Evolutionary conservation across 163 green algal species (phyloP).

Genomic region (Chloromonas sp.): DNA sequence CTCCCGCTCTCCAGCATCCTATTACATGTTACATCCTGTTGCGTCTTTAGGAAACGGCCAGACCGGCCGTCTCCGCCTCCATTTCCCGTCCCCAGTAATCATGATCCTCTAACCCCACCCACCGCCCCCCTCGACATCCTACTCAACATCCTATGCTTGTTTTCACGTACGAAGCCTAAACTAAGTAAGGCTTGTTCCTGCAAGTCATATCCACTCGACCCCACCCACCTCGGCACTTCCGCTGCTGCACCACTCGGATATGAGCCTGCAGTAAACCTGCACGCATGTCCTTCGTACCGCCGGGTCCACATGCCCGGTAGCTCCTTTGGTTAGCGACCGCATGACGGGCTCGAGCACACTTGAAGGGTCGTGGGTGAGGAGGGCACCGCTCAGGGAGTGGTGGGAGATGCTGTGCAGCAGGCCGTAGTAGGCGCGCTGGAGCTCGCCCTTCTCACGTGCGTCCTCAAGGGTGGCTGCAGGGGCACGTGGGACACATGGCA

Average conservation of each 20-base stretch:
- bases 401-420: constrained; percentile 53
- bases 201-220: too few relatives aligned
- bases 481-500: neutral
- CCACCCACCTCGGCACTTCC: neutral
- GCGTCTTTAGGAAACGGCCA: too few relatives aligned
- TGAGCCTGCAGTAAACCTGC: constrained; percentile 39
- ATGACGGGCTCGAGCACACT: constrained; percentile 47
- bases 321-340: constrained; percentile 47
- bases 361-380: constrained; percentile 21
- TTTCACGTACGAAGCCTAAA: too few relatives aligned
- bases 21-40: too few relatives aligned
- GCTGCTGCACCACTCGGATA: constrained; percentile 29
- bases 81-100: too few relatives aligned
- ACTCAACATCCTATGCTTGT: too few relatives aligned
- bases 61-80: too few relatives aligned
- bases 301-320: constrained; percentile 55
- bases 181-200: too few relatives aligned
- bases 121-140: too few relatives aligned
- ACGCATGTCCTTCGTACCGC: constrained; percentile 50
- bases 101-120: too few relatives aligned
- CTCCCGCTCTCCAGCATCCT: too few relatives aligned
- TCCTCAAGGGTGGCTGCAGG: constrained; percentile 54
- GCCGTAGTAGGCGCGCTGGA: constrained; percentile 73
- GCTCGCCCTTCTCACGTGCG: constrained; percentile 59
- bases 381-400: constrained; percentile 18